Conservation (phyloP, 208 protist genomes). For the Phytomonas francai region DNA sequence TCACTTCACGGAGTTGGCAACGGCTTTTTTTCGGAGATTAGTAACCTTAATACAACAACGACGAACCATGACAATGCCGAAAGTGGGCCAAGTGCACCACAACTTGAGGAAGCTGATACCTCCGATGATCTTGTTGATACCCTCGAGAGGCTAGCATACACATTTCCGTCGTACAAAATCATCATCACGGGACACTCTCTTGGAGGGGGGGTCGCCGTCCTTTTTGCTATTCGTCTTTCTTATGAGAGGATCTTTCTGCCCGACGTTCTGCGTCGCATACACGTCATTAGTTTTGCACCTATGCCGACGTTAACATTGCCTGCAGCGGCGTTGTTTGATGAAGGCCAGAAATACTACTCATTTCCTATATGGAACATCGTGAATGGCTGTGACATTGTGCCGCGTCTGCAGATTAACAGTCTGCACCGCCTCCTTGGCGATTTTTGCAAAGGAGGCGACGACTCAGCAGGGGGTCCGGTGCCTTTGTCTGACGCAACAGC, state of each 20-base stretch:
- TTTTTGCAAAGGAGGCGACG: background rate
- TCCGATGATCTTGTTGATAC: constrained; percentile 29
- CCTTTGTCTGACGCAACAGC: background rate
- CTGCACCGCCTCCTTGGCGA: constrained; percentile 34
- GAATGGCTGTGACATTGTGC: constrained; percentile 43
- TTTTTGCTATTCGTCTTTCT: constrained; percentile 48
- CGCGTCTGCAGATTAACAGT: constrained; percentile 58
- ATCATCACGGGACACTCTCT: constrained; percentile 69
- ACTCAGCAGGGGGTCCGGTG: background rate
- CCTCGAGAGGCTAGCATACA: constrained; percentile 22
- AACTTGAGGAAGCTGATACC: constrained; percentile 3
- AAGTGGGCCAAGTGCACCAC: background rate
- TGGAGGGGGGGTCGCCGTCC: constrained; percentile 47
- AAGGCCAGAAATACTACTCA: background rate
- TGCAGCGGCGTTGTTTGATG: constrained; percentile 28
- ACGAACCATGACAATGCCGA: background rate
- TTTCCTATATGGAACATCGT: constrained; percentile 48
- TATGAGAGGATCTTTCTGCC: constrained; percentile 16
- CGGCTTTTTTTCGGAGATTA: background rate
- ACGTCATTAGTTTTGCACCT: constrained; percentile 47
- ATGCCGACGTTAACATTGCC: constrained; percentile 55
- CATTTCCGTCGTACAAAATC: constrained; percentile 40
- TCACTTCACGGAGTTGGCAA: constrained; percentile 11
- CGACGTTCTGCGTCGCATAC: constrained; percentile 27
- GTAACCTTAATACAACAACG: background rate